A percentile compares a stretch with the other conserved stretches of the same genome.
Evolutionary conservation across 2,329 filamentous ascomycete genomes (phyloP).

Genomic region (Pezicula radicicola): DNA sequence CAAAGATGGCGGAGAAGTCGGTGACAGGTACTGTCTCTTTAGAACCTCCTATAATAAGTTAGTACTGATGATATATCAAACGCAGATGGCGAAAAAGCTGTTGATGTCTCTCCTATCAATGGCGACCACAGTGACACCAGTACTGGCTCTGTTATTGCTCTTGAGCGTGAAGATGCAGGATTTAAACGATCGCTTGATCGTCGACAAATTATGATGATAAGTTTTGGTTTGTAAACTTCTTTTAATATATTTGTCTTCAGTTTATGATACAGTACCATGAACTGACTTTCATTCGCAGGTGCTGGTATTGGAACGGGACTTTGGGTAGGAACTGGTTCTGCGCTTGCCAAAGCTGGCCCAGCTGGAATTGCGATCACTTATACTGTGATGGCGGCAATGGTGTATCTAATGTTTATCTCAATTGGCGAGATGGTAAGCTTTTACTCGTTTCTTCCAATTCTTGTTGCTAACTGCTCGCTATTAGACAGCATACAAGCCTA

Average conservation of each 20-base stretch:
- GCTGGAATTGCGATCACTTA: background rate
- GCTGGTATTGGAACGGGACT: slow-evolving; percentile 32
- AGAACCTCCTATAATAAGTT: no score
- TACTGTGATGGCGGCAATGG: background rate
- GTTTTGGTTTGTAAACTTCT: slow-evolving; percentile 20
- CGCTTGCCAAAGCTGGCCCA: slow-evolving; percentile 21
- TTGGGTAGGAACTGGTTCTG: slow-evolving; percentile 32
- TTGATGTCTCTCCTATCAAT: background rate
- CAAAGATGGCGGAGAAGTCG: no score
- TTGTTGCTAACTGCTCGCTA: background rate
- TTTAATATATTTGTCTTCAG: no score
- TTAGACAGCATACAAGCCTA: slow-evolving; percentile 37
- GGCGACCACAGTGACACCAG: background rate
- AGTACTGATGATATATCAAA: no score
- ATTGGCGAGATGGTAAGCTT: background rate
- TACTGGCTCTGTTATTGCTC: background rate
- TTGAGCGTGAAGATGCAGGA: background rate
- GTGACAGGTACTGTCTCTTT: no score
- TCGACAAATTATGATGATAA: slow-evolving; percentile 35
- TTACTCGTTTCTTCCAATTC: background rate
- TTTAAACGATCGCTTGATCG: background rate
- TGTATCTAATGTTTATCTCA: background rate
- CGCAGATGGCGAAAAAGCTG: no score
- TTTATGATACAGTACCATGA: background rate
- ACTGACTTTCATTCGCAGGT: background rate